These are phyloP conservation scores for Micromonas commoda DNA, from an alignment of 139 green algal species.

Conservation along the genomic window DNA sequence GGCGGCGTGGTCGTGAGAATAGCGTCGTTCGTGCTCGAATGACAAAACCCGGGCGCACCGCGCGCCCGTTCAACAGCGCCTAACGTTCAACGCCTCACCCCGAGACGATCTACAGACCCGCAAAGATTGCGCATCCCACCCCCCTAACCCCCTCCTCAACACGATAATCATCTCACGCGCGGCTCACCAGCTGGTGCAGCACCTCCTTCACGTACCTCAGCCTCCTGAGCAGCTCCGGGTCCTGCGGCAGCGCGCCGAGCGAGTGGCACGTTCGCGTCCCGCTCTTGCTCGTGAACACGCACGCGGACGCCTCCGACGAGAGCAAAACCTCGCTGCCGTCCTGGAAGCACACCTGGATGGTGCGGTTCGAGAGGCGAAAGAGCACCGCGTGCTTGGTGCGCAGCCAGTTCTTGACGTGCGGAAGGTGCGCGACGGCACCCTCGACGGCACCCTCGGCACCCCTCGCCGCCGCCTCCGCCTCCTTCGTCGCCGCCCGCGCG, in stretches of 20 bases:
- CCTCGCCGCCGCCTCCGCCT: neutral
- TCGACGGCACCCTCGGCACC: neutral
- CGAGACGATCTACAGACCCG: too few species aligned
- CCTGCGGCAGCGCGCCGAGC: constrained; percentile 13
- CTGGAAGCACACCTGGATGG: constrained; percentile 30
- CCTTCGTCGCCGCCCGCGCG: neutral
- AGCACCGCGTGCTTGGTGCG: constrained; percentile 27
- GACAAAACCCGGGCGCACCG: too few species aligned
- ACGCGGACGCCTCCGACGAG: neutral
- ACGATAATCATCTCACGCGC: neutral
- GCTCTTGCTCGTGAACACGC: neutral
- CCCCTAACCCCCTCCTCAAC: too few species aligned
- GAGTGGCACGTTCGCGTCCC: neutral
- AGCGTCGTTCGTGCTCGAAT: too few species aligned
- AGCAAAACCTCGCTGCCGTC: constrained; percentile 30
- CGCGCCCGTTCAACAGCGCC: too few species aligned
- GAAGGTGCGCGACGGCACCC: neutral
- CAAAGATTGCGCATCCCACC: too few species aligned
- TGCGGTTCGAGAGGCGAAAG: constrained; percentile 29
- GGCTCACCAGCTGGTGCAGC: constrained; percentile 13
- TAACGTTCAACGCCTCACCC: too few species aligned
- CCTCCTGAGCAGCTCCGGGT: constrained; percentile 27
- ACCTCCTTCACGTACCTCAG: constrained; percentile 30
- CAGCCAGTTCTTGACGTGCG: constrained; percentile 34
- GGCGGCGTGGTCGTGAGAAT: too few species aligned